These are phyloP conservation scores for Hamigera avellanea DNA, from an alignment of 495 filamentous ascomycete genomes.

Conservation along the genomic window DNA sequence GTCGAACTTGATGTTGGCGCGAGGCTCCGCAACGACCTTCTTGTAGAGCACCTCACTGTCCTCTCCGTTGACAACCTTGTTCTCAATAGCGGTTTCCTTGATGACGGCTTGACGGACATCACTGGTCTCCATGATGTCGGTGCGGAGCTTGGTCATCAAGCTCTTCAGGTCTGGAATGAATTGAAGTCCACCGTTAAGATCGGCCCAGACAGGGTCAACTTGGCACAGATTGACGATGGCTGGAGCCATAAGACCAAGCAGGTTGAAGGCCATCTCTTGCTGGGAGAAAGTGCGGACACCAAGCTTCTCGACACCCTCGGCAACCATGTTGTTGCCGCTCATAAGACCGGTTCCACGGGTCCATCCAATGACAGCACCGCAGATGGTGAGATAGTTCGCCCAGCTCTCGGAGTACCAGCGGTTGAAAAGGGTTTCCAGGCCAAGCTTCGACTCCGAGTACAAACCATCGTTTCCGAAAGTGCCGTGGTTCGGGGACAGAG, in stretches of 20 bases:
- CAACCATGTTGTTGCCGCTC: slow-evolving; percentile 96
- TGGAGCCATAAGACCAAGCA: slow-evolving; percentile 92
- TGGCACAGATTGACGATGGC: slow-evolving; percentile 93
- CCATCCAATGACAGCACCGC: slow-evolving; percentile 97
- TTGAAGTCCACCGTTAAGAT: slow-evolving; percentile 94
- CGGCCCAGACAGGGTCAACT: slow-evolving; percentile 87
- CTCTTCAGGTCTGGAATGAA: slow-evolving; percentile 97
- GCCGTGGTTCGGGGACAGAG: slow-evolving; percentile 94
- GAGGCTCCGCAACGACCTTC: slow-evolving; percentile 82
- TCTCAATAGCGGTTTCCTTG: slow-evolving; percentile 91
- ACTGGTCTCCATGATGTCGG: slow-evolving; percentile 85
- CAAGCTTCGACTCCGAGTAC: slow-evolving; percentile 97
- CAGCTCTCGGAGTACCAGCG: slow-evolving; percentile 97
- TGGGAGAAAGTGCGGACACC: slow-evolving; percentile 98
- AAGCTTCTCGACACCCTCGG: slow-evolving; percentile 90
- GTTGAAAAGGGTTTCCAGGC: slow-evolving; percentile 95
- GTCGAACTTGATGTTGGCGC: slow-evolving; percentile 94
- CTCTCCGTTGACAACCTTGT: slow-evolving; percentile 94
- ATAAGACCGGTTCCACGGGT: slow-evolving; percentile 97
- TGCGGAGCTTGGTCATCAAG: slow-evolving; percentile 79
- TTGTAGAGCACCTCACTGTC: slow-evolving; percentile 86
- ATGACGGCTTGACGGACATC: slow-evolving; percentile 89
- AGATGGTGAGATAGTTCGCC: slow-evolving; percentile 96
- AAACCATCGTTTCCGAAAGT: slow-evolving; percentile 97
- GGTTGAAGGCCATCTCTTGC: slow-evolving; percentile 98